phyloP scores from a whole-genome alignment of 768 basidiomycete species.

The Pleurotus salmoneostramineus region DNA sequence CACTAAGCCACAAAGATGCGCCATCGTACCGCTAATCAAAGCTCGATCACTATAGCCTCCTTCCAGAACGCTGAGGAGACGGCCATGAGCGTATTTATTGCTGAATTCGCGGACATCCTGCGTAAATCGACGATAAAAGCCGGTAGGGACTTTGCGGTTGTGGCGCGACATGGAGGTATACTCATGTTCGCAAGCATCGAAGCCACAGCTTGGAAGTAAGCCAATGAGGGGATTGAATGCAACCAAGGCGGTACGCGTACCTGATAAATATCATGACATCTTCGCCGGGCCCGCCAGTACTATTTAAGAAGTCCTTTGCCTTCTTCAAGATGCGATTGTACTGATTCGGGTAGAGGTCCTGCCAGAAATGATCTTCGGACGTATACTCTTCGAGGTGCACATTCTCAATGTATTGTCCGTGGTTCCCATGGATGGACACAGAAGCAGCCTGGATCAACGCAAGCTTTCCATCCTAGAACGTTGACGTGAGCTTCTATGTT shows the following conservation, averaged over 20 bases:
- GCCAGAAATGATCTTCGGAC: conserved; percentile 73
- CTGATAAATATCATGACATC: conserved; percentile 87
- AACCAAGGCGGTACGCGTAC: conserved; percentile 30
- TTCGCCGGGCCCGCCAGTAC: conserved; percentile 59
- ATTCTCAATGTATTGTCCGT: conserved; percentile 87
- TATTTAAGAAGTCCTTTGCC: conserved; percentile 67
- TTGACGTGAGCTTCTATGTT: neutral
- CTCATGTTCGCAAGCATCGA: conserved; percentile 95
- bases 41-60: conserved; percentile 95
- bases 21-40: conserved; percentile 77
- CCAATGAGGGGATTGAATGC: neutral
- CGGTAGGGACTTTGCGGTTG: conserved; percentile 77
- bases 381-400: conserved; percentile 76
- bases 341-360: conserved; percentile 62
- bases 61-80: conserved; percentile 86
- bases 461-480: conserved; percentile 70
- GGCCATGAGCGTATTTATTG: conserved; percentile 59
- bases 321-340: conserved; percentile 59
- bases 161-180: conserved; percentile 90
- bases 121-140: conserved; percentile 84
- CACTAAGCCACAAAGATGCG: conserved; percentile 71
- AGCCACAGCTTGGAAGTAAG: conserved; percentile 66
- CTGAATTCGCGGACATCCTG: conserved; percentile 65
- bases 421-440: conserved; percentile 68
- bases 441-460: conserved; percentile 85